Conservation (phyloP, 140 eudicot species). For the Ambrosia hybrid region DNA sequence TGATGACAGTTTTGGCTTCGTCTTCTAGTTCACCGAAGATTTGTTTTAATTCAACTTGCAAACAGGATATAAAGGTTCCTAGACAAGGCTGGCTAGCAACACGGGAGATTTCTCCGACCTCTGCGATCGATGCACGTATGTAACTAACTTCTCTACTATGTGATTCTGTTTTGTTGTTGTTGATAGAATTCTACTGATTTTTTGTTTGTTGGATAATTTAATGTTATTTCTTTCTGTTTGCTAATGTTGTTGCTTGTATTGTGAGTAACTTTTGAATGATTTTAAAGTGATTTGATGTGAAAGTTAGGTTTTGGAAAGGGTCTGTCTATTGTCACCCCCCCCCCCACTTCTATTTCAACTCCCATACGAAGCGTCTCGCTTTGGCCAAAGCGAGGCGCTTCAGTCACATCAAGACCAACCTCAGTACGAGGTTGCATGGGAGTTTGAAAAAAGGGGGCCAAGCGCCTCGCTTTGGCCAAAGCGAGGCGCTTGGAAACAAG, state of each 20-base stretch:
- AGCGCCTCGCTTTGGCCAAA: too few species aligned
- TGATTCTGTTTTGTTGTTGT: slow-evolving; percentile 1
- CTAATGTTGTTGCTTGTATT: slow-evolving; percentile 29
- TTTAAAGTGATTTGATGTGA: slow-evolving; percentile 7
- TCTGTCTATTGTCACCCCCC: too few species aligned
- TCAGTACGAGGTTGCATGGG: too few species aligned
- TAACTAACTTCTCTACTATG: not conserved
- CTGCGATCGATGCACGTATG: slow-evolving; percentile 81
- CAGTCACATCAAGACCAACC: too few species aligned
- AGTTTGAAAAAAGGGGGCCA: too few species aligned
- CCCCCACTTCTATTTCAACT: too few species aligned
- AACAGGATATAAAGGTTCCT: slow-evolving; percentile 36
- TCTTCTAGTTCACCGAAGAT: slow-evolving; percentile 27
- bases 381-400: too few species aligned
- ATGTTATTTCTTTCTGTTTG: not conserved
- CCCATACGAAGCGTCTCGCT: too few species aligned
- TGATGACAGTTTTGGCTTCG: slow-evolving; percentile 14
- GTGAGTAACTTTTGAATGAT: slow-evolving; percentile 11
- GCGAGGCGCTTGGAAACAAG: too few species aligned
- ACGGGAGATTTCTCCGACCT: slow-evolving; percentile 72
- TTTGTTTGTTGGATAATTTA: not conserved
- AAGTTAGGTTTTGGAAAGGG: slow-evolving; percentile 20
- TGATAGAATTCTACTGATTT: not conserved
- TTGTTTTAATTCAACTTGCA: slow-evolving; percentile 70
- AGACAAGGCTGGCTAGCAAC: slow-evolving; percentile 76